Evolutionary conservation across 2,329 filamentous ascomycete species (phyloP).

Genomic region (Cladophialophora bantiana): DNA sequence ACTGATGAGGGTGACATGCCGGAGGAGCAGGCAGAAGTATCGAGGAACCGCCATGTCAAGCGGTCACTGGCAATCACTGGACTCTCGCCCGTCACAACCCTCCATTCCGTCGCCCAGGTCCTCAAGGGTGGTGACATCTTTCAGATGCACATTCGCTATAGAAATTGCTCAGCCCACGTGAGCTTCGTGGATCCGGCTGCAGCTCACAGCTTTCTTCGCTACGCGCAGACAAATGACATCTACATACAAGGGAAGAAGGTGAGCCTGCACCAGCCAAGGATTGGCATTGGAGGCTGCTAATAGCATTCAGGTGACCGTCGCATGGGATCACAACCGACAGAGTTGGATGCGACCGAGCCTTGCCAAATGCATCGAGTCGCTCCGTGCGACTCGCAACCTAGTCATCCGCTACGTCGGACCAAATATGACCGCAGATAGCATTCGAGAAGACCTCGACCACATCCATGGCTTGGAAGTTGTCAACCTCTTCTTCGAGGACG

Average conservation of each 20-base stretch:
- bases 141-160: slow-evolving; percentile 68
- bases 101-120: slow-evolving; percentile 69
- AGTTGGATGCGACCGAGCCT: slow-evolving; percentile 70
- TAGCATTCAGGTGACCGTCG: slow-evolving; percentile 66
- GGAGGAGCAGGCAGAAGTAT: neutral
- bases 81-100: slow-evolving; percentile 67
- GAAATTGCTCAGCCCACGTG: slow-evolving; percentile 68
- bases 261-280: slow-evolving; percentile 21
- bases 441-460: slow-evolving; percentile 79
- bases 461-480: slow-evolving; percentile 80
- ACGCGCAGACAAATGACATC: slow-evolving; percentile 70
- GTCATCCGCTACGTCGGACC: slow-evolving; percentile 67
- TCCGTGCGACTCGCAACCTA: slow-evolving; percentile 72
- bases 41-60: slow-evolving; percentile 31
- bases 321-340: slow-evolving; percentile 75
- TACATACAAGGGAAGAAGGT: slow-evolving; percentile 74
- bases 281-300: slow-evolving; percentile 9
- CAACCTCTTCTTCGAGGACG: slow-evolving; percentile 64
- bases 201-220: slow-evolving; percentile 69
- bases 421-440: slow-evolving; percentile 66
- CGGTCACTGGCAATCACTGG: slow-evolving; percentile 70
- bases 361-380: slow-evolving; percentile 63
- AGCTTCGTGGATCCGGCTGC: slow-evolving; percentile 72
- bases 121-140: slow-evolving; percentile 75
- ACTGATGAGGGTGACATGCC: neutral